Percentiles rank a stretch among this genome's conserved stretches.
Evolutionary conservation across 1,139 yeast species (phyloP).

Genomic region (Saccharomycopsis crataegensis): DNA sequence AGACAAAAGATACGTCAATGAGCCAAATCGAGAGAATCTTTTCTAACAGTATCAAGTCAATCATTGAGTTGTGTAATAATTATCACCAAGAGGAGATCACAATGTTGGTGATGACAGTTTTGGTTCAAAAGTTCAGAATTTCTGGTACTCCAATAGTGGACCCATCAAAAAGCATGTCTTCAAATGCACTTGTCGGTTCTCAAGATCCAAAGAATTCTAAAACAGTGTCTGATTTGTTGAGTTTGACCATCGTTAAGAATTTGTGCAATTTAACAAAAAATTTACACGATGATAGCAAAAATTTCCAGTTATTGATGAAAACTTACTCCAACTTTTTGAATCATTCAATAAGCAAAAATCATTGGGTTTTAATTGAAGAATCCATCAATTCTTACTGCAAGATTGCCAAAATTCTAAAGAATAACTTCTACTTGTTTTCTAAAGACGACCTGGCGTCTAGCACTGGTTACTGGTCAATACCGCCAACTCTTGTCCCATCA

Average conservation of each 20-base stretch:
- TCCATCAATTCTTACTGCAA: constrained; percentile 10
- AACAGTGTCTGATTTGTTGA: constrained; percentile 29
- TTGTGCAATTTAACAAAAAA: constrained; percentile 7
- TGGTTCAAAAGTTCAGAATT: constrained; percentile 68
- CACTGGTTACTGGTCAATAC: background rate
- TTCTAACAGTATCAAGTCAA: constrained; percentile 20
- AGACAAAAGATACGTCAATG: background rate
- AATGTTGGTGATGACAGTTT: constrained; percentile 73
- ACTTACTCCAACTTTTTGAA: constrained; percentile 7
- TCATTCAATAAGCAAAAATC: background rate
- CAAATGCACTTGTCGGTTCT: constrained; percentile 40
- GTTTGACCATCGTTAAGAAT: constrained; percentile 20
- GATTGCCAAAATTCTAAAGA: constrained; percentile 12
- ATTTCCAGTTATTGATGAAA: constrained; percentile 8
- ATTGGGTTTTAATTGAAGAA: background rate
- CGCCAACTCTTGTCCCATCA: background rate
- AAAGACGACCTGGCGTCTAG: constrained; percentile 3
- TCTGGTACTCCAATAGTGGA: background rate
- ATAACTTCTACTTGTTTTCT: constrained; percentile 11
- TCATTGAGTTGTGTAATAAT: constrained; percentile 61
- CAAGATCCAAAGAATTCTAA: constrained; percentile 36
- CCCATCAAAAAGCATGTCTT: constrained; percentile 23
- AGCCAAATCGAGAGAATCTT: background rate
- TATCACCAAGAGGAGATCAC: constrained; percentile 72
- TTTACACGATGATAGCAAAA: constrained; percentile 8